These are phyloP conservation scores for Dictyostelium firmibasis DNA, from an alignment of 78 protist species.

Conservation along the genomic window DNA sequence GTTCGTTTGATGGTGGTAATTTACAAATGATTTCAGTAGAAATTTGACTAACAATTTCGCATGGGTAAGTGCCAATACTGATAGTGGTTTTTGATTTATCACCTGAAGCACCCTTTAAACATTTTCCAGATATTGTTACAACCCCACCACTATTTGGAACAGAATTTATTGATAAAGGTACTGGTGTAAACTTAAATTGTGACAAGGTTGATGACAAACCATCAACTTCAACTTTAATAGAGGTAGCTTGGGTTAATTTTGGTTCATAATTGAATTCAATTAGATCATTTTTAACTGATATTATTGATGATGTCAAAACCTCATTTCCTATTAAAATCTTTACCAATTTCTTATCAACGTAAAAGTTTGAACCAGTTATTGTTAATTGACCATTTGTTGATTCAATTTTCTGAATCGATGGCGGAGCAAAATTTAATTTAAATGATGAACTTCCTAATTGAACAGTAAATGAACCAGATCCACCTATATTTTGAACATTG, in stretches of 20 bases:
- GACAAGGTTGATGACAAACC: not conserved
- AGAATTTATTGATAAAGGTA: not conserved
- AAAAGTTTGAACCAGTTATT: not conserved
- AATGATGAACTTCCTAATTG: not conserved
- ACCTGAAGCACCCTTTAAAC: not conserved
- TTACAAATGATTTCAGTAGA: not conserved
- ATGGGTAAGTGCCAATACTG: not conserved
- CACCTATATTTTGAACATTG: not conserved
- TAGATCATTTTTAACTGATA: not conserved
- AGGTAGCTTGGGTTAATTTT: not conserved
- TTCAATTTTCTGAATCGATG: not conserved
- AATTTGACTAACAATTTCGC: not conserved
- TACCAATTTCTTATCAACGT: not conserved
- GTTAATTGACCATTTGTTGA: not conserved
- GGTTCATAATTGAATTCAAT: not conserved
- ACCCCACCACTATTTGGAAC: not conserved
- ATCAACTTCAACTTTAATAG: not conserved
- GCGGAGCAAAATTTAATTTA: not conserved
- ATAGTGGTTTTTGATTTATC: not conserved
- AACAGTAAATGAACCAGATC: not conserved
- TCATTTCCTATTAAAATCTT: not conserved
- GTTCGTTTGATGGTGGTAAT: not conserved
- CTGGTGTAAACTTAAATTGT: not conserved
- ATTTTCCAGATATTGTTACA: not conserved
- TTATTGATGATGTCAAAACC: not conserved